Evolutionary conservation across 768 basidiomycete species (phyloP), one percentile per base, ranked within the genome.

Genomic region (Xerocomus brunneocitrinus): DNA sequence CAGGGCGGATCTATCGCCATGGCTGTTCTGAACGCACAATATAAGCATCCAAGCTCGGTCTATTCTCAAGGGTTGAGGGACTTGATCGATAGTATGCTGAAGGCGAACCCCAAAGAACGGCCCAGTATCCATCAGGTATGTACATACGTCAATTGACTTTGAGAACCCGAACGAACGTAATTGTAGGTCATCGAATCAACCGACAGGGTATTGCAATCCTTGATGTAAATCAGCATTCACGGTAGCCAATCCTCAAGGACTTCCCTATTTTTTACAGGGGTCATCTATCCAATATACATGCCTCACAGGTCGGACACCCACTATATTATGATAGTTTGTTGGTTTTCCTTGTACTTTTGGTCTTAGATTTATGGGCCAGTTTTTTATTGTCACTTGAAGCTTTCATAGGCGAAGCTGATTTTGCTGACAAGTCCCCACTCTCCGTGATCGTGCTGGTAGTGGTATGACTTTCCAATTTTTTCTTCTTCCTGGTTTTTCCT

Each of bases 1-100:
- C 95, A 97, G 67, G 95, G 95, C 34, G 92, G 92, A 12, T 95
- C 91, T 42, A 93, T 98, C 64, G 95, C 95, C 2, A 95, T 99
- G 95, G 94, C 95, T 0, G 95, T 97, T 46, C 74, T 94, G 55
- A 93, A 90, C 59, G 95, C 93, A 0, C 85, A 90, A 60, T 99
- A 95, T 72, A 87, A 86, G 61, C 93, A 98, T 62, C 94, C 94
- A 0, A 76, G 73, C 50, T 89, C 88, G 3, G 82, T 80, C n/a
- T 97, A 95, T 68, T 91, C 90, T 13, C 83, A 92, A 63, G 90
- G 88, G 5, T 72, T 95, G 54, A 84, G 80, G 62, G 79, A 85
- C 47, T 74, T 99, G 45, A 90, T 99, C 52, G 89, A 94, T 67
- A 74, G 74, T 42, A 89, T 91, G 87, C 71, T 98, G 47, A 88